A percentile compares a stretch with the other conserved stretches of the same genome.
These are phyloP conservation scores for Liquidambar formosana DNA, from an alignment of 164 flowering plant genomes.

Conservation along the genomic window DNA sequence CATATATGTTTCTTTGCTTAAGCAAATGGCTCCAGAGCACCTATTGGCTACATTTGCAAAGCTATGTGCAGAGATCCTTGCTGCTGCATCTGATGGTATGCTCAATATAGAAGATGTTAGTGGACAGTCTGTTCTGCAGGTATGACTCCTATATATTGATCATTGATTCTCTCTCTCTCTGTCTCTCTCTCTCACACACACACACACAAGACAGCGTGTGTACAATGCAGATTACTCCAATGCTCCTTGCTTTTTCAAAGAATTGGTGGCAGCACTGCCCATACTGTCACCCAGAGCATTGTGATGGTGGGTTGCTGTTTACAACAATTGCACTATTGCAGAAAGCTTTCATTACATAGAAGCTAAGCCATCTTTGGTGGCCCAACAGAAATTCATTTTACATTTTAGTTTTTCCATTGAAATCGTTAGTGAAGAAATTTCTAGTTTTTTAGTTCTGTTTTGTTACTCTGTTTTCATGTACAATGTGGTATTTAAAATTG, in stretches of 20 bases:
- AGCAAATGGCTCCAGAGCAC: slow-evolving; percentile 99
- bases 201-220: neutral
- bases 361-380: too few relatives aligned
- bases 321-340: too few relatives aligned
- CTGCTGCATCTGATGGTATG: slow-evolving; percentile 91
- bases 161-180: neutral
- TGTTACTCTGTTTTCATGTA: neutral
- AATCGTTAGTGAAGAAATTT: too few relatives aligned
- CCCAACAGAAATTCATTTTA: too few relatives aligned
- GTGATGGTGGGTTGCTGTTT: too few relatives aligned
- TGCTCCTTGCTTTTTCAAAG: neutral
- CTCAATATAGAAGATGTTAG: slow-evolving; percentile 67
- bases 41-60: slow-evolving; percentile 92
- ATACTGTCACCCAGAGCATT: too few relatives aligned
- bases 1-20: slow-evolving; percentile 73
- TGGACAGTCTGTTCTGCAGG: slow-evolving; percentile 89
- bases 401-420: too few relatives aligned
- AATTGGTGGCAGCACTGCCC: too few relatives aligned
- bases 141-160: slow-evolving; percentile 16
- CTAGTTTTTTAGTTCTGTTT: neutral
- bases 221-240: too few relatives aligned
- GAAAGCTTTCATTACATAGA: too few relatives aligned
- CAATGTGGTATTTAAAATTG: neutral
- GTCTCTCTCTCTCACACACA: slow-evolving; percentile 3
- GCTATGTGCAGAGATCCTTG: slow-evolving; percentile 91